Evolutionary conservation across 257 asterid genomes (phyloP).

Genomic region (Dorcoceras hygrometricum): DNA sequence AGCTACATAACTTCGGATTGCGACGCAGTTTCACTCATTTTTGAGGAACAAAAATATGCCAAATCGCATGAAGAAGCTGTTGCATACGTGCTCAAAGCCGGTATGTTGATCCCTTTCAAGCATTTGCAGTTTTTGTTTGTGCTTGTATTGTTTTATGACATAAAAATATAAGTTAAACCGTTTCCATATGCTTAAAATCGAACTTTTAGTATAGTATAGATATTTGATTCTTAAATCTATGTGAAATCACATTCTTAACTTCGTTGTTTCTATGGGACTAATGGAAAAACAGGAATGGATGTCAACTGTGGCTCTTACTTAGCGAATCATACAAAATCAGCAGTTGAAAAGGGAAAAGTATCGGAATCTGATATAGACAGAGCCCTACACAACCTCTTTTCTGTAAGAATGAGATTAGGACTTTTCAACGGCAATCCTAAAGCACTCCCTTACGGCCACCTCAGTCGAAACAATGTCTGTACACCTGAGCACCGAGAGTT

Average conservation of each 20-base stretch:
- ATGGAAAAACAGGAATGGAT: constrained; percentile 54
- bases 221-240: not conserved
- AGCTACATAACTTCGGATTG: constrained; percentile 70
- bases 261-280: not conserved
- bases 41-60: constrained; percentile 42
- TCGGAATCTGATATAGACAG: constrained; percentile 52
- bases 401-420: constrained; percentile 62
- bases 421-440: constrained; percentile 54
- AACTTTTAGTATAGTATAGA: no score
- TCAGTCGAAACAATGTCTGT: constrained; percentile 42
- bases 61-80: constrained; percentile 63
- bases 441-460: constrained; percentile 29
- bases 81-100: constrained; percentile 62
- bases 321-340: constrained; percentile 42
- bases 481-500: constrained; percentile 39
- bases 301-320: constrained; percentile 55
- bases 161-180: no score
- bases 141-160: no score
- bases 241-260: not conserved
- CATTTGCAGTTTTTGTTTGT: not conserved
- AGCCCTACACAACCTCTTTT: constrained; percentile 61
- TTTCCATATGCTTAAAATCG: not conserved
- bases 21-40: constrained; percentile 50
- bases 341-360: constrained; percentile 44
- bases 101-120: constrained; percentile 25